phyloP scores from a whole-genome alignment of 345 rosid species.

The Brassica carinata region DNA sequence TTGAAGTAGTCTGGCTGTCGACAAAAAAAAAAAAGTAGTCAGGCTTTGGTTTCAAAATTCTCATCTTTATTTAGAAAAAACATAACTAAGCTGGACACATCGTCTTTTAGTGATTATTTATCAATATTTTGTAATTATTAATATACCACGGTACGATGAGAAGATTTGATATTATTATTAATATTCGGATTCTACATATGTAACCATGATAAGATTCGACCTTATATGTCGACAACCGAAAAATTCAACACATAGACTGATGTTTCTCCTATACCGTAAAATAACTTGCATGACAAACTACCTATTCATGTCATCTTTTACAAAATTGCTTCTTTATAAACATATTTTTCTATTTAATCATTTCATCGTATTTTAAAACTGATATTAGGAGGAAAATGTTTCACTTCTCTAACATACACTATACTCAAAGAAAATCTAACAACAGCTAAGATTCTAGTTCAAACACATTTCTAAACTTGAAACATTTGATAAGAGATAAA shows the following conservation, averaged over 20 bases:
- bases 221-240: not conserved
- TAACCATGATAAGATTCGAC: not conserved
- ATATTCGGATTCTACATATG: not conserved
- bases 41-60: not conserved
- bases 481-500: not conserved
- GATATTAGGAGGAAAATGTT: not conserved
- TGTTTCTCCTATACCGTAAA: not conserved
- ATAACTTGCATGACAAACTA: too few species aligned
- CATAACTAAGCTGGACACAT: not conserved
- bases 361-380: not conserved
- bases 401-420: not conserved
- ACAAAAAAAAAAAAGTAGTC: not conserved
- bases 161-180: not conserved
- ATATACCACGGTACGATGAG: not conserved
- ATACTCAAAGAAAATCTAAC: not conserved
- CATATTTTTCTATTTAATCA: not conserved
- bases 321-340: not conserved
- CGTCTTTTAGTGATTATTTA: not conserved
- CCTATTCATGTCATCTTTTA: not conserved
- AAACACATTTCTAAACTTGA: not conserved
- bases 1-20: not conserved
- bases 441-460: not conserved
- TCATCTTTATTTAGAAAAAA: not conserved
- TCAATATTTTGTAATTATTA: not conserved
- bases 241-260: not conserved